Evolutionary conservation across 176 grass and related monocot species (phyloP).

Genomic region (Secale cereale): DNA sequence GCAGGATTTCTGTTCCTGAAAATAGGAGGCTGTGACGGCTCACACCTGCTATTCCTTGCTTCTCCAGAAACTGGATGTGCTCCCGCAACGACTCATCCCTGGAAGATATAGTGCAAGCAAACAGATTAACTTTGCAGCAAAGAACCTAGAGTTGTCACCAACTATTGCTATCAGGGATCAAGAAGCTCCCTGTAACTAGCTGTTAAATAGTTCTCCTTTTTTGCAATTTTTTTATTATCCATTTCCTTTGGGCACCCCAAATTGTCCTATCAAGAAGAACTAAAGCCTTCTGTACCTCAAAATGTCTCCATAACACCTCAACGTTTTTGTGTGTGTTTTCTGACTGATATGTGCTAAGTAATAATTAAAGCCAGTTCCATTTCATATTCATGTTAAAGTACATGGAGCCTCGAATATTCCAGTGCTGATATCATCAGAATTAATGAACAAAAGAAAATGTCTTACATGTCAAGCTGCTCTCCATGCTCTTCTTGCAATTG

Average conservation of each 20-base stretch:
- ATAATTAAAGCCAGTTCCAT: neutral
- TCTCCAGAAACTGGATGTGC: conserved; percentile 33
- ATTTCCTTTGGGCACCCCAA: neutral
- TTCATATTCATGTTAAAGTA: neutral
- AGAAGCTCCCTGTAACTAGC: neutral
- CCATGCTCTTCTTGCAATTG: conserved; percentile 89
- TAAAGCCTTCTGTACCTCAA: neutral
- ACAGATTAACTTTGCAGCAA: neutral
- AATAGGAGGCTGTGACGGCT: conserved; percentile 90
- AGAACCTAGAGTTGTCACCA: neutral
- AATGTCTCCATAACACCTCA: neutral
- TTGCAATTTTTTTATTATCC: too few relatives aligned
- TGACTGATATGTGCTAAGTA: neutral
- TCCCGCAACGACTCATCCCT: neutral
- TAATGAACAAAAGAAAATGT: conserved; percentile 11
- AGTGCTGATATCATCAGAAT: neutral
- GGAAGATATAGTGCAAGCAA: neutral
- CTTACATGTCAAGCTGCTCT: conserved; percentile 57
- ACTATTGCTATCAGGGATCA: neutral
- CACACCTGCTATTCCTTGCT: conserved; percentile 78
- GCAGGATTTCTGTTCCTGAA: conserved; percentile 40
- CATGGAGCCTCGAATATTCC: neutral
- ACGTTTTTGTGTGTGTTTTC: neutral
- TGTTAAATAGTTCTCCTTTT: neutral
- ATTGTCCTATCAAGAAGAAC: neutral